Evolutionary conservation across 768 basidiomycete genomes (phyloP), one percentile per base, ranked within the genome.

Genomic region (Sistotremastrum niveocremeum): DNA sequence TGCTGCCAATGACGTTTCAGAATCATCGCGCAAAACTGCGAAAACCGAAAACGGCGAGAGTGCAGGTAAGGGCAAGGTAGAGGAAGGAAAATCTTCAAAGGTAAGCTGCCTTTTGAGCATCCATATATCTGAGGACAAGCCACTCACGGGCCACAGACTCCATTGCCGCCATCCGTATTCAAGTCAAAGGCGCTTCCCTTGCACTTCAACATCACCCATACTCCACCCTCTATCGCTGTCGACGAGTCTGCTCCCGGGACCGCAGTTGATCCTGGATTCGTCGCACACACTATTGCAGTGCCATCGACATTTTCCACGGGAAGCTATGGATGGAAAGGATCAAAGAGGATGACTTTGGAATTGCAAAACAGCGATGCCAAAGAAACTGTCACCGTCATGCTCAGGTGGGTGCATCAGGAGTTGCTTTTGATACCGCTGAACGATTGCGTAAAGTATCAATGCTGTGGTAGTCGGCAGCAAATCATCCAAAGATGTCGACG

Each of bases 391-490:
- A 73, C 81, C 54, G 81, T 88, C 7, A 76, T 73, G 70, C 60
- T 89, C 48, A 77, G 74, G 81, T 87, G 58, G 53, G 82, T 73
- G 11, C 87, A 61, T 91, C 89, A 54, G 87, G 90, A 32, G 82
- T 84, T 55, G 84, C 83, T 58, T 88, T 89, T 34, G 89, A 88
- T 60, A 91, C 89, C 39, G 88, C 88, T 54, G 91, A 91, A 51
- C 91, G 55, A 88, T 90, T 91, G 65, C 81, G 84, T 20, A 20
- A 20, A 20, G 20, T 20, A 20, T 20, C 20, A 20, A 20, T 20
- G 20, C 20, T 2, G 20, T 20, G 20, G 20, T 20, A 20, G 20
- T 20, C 20, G 20, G 20, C 20, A 20, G 20, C 20, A 20, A 20
- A 20, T 20, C 20, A 20, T 20, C 20, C 20, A 20, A 20, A 20